Evolutionary conservation across 306 rosid species (phyloP), one percentile per base, ranked within the genome.

Genomic region (Cyclanthera cordifolia): DNA sequence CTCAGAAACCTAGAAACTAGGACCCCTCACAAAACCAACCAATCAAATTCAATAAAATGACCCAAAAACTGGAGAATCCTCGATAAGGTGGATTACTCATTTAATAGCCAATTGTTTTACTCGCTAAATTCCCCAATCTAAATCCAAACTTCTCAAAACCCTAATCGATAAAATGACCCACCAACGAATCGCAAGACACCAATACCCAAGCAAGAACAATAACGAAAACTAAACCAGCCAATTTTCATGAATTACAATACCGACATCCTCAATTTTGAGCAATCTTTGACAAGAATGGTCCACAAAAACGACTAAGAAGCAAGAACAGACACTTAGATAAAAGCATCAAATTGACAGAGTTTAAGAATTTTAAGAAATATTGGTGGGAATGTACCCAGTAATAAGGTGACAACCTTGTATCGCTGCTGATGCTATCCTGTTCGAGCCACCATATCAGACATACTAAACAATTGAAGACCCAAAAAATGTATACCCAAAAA

Each of bases 351-450:
- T 63, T 16, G 32, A 17, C 19, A 1, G 10, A 63, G 28, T 61
- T 9, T n/a, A 60, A 16, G 4, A 60, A 61, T 19, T 10, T 16
- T 30, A 55, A 60, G 52, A 25, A 39, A 23, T 30, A 52, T 11
- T 27, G 21, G 16, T 43, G 54, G 19, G 53, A 72, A 46, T 48
- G 9, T 34, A 88, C 95, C 95, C 95, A n/a, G 95, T 82, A 55
- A 88, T 87, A 77, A 88, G 95, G 73, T 91, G 95, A 79, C 73
- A 84, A 43, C 95, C 95, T 88, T 88, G 82, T 88, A 88, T 8
- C 89, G 87, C 76, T 88, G 95, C 65, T 82, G 95, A 70, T 77
- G 89, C 74, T 91, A 89, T 74, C 95, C 95, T 79, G 95, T 88
- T 52, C 95, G 95, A 73, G 95, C 95, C 78, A 88, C 95, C 78